Evolutionary conservation across 805 yeast genomes (phyloP), one percentile per base, ranked within the genome.

Genomic region (Saccharomycopsis fodiens): DNA sequence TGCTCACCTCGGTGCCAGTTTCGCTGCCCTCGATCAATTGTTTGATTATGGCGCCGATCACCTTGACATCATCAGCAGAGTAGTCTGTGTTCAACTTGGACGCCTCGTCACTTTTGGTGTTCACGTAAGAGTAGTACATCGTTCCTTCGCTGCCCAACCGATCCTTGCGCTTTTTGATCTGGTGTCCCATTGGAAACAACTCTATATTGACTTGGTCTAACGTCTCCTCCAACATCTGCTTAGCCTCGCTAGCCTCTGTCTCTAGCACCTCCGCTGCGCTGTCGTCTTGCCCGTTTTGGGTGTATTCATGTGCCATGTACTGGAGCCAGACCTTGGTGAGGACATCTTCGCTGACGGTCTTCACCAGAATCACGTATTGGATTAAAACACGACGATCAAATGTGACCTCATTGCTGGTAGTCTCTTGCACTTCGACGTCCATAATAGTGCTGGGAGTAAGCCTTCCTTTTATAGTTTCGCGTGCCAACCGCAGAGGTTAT

Each of bases 361-460:
- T 42, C 34, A 31, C 35, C 13, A 52, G 15, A n/a, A 51, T 45
- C 4, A 51, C 31, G 35, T 47, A 48, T 37, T 51, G 54, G 4
- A 48, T 30, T 29, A 51, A n/a, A 10, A 40, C 29, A 20, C 51
- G 29, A 22, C 38, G 35, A 32, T 45, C 54, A 4, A 45, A 7
- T n/a, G 15, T 19, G n/a, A n/a, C n/a, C n/a, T n/a, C n/a, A n/a
- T n/a, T n/a, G n/a, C n/a, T n/a, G n/a, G n/a, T n/a, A n/a, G n/a
- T n/a, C n/a, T n/a, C n/a, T n/a, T n/a, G n/a, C n/a, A n/a, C n/a
- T n/a, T n/a, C n/a, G n/a, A n/a, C n/a, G n/a, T n/a, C n/a, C n/a
- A n/a, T n/a, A n/a, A n/a, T n/a, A n/a, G n/a, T n/a, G n/a, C n/a
- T n/a, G n/a, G n/a, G n/a, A n/a, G n/a, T n/a, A n/a, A n/a, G n/a